Evolutionary conservation across 1,284 basidiomycete genomes (phyloP), one percentile per base, ranked within the genome.

Genomic region (Meira miltonrushii): DNA sequence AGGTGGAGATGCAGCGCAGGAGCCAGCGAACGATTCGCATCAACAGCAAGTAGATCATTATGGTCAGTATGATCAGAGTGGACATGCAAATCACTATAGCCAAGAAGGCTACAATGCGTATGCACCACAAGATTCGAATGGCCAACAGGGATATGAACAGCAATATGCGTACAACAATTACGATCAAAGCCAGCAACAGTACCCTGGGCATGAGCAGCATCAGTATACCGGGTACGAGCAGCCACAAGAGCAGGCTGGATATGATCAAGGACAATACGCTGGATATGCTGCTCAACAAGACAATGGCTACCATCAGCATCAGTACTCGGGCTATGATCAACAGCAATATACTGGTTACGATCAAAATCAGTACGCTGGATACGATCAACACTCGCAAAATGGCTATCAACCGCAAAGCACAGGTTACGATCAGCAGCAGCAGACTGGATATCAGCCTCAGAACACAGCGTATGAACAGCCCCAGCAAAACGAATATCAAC

Each of bases 381-480:
- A 54, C 10, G 33, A 39, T 10, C 56, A 59, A 28, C 17, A 39
- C 37, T 21, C 10, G 15, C 41, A 33, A 38, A 48, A 61, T 38
- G 28, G 21, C 13, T 53, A 49, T n/a, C 25, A 61, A 41, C 37
- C n/a, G n/a, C 44, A 53, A 40, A 51, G 57, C 33, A 58, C 58
- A 15, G 39, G 21, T 21, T 60, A 57, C 17, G 53, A 44, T 15
- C 53, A 59, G 39, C 49, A 46, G 43, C 47, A 46, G 17, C 39
- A 17, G 8, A 51, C 53, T 21, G 21, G 21, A 17, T 54, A 57
- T 50, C 51, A 57, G 33, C 54, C 47, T 7, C 55, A 59, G 17
- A 56, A 64, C 43, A 25, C 50, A 41, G 39, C 53, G 15, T 21
- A 62, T 13, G 59, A 61, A n/a, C 58, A 66, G 28, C 25, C 41